phyloP scores from a whole-genome alignment of 139 green algal genomes.

The Diplosphaera chodatii region DNA sequence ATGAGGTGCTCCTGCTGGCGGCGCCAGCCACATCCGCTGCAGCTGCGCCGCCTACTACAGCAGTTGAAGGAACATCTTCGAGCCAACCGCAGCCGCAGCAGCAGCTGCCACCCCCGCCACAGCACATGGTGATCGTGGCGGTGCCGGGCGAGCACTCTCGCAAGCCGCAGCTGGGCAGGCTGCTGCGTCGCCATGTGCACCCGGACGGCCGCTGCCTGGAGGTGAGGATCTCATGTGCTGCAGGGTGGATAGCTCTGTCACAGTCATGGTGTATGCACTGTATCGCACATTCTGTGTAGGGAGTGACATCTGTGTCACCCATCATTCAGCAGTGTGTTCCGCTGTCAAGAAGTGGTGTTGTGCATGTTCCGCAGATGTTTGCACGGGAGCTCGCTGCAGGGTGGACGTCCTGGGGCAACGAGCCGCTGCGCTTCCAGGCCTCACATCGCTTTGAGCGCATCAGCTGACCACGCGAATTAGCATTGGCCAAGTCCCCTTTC shows the following conservation, averaged over 20 bases:
- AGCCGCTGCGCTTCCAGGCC: conserved; percentile 62
- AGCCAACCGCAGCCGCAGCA: conserved; percentile 10
- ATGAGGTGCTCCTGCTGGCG: conserved; percentile 55
- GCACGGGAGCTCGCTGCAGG: conserved; percentile 58
- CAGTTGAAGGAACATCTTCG: neutral
- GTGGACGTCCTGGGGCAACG: conserved; percentile 73
- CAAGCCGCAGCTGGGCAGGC: conserved; percentile 53
- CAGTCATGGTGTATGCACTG: no score
- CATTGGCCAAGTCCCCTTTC: no score
- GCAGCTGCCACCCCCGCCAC: conserved; percentile 1
- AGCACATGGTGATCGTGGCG: conserved; percentile 26
- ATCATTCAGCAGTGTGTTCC: no score
- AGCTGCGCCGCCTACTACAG: neutral
- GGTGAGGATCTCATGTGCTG: no score
- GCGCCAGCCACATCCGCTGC: no score
- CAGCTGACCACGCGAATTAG: no score
- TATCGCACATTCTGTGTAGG: no score
- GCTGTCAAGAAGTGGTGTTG: neutral
- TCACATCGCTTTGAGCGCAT: neutral
- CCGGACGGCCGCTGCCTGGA: conserved; percentile 17
- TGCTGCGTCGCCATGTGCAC: conserved; percentile 25
- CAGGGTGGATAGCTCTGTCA: no score
- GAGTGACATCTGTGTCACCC: no score
- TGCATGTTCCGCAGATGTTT: conserved; percentile 72
- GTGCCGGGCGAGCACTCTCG: conserved; percentile 44